A percentile compares a stretch with the other conserved stretches of the same genome.
Evolutionary conservation across 78 protist species (phyloP).

Genomic region (Speleostelium caveatum): DNA sequence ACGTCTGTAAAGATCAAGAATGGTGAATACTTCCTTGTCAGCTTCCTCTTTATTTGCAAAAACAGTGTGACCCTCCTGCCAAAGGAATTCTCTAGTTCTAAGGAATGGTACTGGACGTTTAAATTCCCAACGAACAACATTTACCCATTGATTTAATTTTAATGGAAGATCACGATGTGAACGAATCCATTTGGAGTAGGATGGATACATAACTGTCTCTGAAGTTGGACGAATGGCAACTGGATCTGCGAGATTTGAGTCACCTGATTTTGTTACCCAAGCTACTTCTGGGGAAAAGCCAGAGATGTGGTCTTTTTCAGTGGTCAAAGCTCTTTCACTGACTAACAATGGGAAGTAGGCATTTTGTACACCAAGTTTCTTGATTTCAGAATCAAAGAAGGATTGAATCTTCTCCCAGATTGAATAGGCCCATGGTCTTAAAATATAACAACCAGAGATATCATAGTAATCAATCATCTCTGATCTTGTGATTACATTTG

Average conservation of each 20-base stretch:
- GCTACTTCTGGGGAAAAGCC: constrained; percentile 98
- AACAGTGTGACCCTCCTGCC: constrained; percentile 99
- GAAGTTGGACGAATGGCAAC: constrained; percentile 98
- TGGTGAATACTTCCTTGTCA: constrained; percentile 88
- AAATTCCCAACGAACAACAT: constrained; percentile 99
- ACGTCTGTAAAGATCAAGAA: constrained; percentile 91
- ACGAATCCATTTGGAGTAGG: constrained; percentile 94
- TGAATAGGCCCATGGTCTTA: constrained; percentile 93
- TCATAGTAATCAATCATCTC: constrained; percentile 96
- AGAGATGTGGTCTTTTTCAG: constrained; percentile 94
- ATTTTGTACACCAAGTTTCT: constrained; percentile 92
- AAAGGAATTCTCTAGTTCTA: constrained; percentile 97
- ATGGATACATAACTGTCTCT: constrained; percentile 99
- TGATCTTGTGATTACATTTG: constrained; percentile 88
- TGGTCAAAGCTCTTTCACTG: constrained; percentile 84
- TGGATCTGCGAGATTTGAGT: constrained; percentile 90
- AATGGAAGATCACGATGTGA: constrained; percentile 98
- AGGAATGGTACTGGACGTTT: constrained; percentile 98
- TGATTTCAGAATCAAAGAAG: constrained; percentile 80
- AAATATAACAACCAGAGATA: constrained; percentile 94
- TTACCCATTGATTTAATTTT: constrained; percentile 96
- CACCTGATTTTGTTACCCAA: constrained; percentile 98
- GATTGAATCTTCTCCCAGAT: constrained; percentile 93
- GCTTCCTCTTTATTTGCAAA: constrained; percentile 93
- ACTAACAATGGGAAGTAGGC: constrained; percentile 98